These are phyloP conservation scores for Oryza longistaminata DNA, from an alignment of 176 grass and related monocot species.

Conservation along the genomic window DNA sequence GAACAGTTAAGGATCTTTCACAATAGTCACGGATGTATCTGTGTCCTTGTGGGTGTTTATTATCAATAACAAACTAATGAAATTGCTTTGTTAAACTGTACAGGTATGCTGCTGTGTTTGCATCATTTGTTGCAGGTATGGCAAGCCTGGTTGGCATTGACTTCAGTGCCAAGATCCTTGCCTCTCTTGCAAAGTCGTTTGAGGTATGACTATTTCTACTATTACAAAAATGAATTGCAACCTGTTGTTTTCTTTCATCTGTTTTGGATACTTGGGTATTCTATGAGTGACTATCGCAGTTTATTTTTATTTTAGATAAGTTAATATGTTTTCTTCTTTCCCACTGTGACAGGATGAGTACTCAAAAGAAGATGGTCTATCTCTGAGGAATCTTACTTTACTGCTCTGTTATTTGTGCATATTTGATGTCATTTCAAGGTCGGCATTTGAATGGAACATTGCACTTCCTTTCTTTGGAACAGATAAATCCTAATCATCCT, in stretches of 20 bases:
- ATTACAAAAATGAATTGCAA: conserved; percentile 1
- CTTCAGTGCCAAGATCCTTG: conserved; percentile 86
- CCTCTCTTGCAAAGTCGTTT: conserved; percentile 72
- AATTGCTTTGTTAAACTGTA: conserved; percentile 16
- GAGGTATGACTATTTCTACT: conserved; percentile 56
- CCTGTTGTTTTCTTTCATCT: not conserved
- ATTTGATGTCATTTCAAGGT: conserved; percentile 87
- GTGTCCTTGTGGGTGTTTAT: conserved; percentile 20
- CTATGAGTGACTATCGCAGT: not conserved
- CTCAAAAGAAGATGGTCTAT: conserved; percentile 74
- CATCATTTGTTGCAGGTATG: conserved; percentile 92
- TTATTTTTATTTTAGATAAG: conserved; percentile 2
- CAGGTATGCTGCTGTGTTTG: conserved; percentile 90
- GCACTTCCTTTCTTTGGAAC: conserved; percentile 22
- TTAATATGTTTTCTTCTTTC: conserved; percentile 26
- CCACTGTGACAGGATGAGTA: conserved; percentile 70
- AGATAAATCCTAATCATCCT: conserved; percentile 33
- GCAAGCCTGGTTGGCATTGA: conserved; percentile 88
- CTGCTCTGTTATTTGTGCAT: conserved; percentile 77
- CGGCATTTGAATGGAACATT: conserved; percentile 27
- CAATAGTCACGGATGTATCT: not conserved
- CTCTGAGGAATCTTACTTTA: conserved; percentile 79
- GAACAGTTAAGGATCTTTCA: conserved; percentile 64
- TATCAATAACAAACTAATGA: conserved; percentile 21
- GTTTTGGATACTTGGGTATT: conserved; percentile 3